Evolutionary conservation across 31 red algal genomes (phyloP).

Genomic region (Bonnemaisonia californica): DNA sequence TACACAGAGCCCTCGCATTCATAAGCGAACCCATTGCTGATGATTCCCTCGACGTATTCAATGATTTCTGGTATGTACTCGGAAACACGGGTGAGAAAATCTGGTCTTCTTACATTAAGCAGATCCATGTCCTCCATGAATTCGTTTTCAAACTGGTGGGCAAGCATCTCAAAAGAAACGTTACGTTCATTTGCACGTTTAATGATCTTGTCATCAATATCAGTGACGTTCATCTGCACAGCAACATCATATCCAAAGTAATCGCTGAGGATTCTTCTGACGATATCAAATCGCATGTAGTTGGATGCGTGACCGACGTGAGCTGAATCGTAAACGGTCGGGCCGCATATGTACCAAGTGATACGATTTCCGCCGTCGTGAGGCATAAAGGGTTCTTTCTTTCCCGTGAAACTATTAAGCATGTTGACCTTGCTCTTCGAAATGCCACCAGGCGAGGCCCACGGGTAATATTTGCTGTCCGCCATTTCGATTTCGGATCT

Average conservation of each 20-base stretch:
- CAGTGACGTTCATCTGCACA: conserved; percentile 98
- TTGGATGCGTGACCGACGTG: conserved; percentile 97
- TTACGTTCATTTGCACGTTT: conserved; percentile 71
- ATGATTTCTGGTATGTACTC: conserved; percentile 96
- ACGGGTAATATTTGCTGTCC: conserved; percentile 33
- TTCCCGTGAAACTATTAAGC: conserved; percentile 78
- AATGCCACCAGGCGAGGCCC: conserved; percentile 43
- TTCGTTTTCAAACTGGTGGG: conserved; percentile 72
- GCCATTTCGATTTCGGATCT: no score
- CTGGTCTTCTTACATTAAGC: conserved; percentile 80
- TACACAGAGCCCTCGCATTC: conserved; percentile 86
- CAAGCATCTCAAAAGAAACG: conserved; percentile 65
- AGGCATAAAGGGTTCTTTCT: conserved; percentile 68
- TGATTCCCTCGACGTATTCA: conserved; percentile 77
- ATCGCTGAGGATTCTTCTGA: conserved; percentile 84
- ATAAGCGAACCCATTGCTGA: conserved; percentile 89
- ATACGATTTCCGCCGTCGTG: conserved; percentile 38
- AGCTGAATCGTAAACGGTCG: conserved; percentile 96
- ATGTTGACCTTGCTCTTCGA: conserved; percentile 49
- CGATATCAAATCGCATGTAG: conserved; percentile 94
- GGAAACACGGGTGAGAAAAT: conserved; percentile 85
- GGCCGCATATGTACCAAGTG: conserved; percentile 97
- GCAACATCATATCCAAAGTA: conserved; percentile 85
- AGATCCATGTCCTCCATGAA: conserved; percentile 92
- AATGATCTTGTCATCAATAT: conserved; percentile 99